A percentile compares a stretch with the other conserved stretches of the same genome.
Conservation (phyloP, 805 yeast genomes). For the Zygotorulaspora sp. region DNA sequence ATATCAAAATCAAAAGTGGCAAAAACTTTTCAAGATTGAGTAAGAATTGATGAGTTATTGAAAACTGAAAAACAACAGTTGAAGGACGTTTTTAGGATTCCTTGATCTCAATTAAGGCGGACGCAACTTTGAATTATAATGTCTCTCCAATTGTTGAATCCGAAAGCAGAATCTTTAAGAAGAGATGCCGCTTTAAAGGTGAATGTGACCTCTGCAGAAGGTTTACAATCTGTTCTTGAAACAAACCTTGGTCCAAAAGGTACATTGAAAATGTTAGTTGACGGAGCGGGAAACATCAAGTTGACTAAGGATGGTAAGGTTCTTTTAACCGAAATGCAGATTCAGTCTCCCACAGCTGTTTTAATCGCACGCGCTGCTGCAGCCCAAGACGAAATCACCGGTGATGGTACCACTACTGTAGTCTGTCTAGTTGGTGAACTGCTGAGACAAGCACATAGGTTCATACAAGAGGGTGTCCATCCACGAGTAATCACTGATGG, state of each 20-base stretch:
- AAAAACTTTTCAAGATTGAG: background rate
- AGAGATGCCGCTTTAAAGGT: conserved; percentile 94
- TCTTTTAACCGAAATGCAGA: conserved; percentile 91
- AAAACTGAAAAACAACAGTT: background rate
- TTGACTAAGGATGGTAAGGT: conserved; percentile 97
- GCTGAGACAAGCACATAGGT: conserved; percentile 90
- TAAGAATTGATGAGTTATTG: background rate
- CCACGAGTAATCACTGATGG: conserved; percentile 95
- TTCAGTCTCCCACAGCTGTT: conserved; percentile 84
- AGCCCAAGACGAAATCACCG: conserved; percentile 98
- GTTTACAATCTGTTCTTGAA: conserved; percentile 85
- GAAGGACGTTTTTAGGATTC: no score
- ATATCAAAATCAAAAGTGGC: background rate
- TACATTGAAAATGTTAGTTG: conserved; percentile 92
- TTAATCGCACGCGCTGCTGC: conserved; percentile 96
- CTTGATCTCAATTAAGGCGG: no score
- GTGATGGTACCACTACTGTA: conserved; percentile 97
- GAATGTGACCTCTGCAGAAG: conserved; percentile 94
- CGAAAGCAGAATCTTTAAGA: conserved; percentile 96
- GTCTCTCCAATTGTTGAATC: conserved; percentile 85
- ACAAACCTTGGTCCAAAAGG: conserved; percentile 97
- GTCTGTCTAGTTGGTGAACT: conserved; percentile 91
- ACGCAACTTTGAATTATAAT: conserved; percentile 27
- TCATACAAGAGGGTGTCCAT: conserved; percentile 88
- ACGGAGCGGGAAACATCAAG: conserved; percentile 93